phyloP scores from a whole-genome alignment of 164 flowering plant species.

The Magnolia changhungtana region DNA sequence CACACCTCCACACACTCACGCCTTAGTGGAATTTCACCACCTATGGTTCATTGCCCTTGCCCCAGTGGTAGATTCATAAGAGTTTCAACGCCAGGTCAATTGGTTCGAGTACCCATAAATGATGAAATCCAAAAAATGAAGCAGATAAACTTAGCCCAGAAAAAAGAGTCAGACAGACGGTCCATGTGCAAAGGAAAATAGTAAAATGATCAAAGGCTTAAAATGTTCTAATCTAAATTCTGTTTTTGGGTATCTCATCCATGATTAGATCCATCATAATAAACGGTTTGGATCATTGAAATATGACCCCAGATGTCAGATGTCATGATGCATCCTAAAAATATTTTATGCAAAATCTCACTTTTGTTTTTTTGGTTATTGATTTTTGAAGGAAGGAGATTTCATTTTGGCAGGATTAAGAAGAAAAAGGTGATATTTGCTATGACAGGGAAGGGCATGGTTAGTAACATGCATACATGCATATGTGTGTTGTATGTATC shows the following conservation, averaged over 20 bases:
- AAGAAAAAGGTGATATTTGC: slow-evolving; percentile 44
- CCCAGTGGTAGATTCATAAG: no score
- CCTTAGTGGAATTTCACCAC: no score
- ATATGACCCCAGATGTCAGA: no score
- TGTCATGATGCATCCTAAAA: background rate
- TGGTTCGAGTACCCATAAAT: no score
- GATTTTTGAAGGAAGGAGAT: slow-evolving; percentile 33
- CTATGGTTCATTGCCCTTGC: no score
- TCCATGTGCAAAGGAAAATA: background rate
- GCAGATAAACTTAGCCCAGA: background rate
- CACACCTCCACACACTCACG: no score
- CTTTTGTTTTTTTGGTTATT: background rate
- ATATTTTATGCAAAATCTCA: background rate
- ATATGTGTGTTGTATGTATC: background rate
- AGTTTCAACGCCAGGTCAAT: no score
- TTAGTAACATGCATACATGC: slow-evolving; percentile 5
- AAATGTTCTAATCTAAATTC: background rate
- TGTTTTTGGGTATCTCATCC: background rate
- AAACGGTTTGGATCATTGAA: no score
- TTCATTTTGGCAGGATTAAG: slow-evolving; percentile 34
- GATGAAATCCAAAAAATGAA: no score
- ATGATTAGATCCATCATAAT: background rate
- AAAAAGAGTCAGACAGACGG: background rate
- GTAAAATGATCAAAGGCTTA: background rate
- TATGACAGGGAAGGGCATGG: slow-evolving; percentile 69